Conservation (phyloP, 1,284 basidiomycete genomes). For the Leccinum ponderosum region DNA sequence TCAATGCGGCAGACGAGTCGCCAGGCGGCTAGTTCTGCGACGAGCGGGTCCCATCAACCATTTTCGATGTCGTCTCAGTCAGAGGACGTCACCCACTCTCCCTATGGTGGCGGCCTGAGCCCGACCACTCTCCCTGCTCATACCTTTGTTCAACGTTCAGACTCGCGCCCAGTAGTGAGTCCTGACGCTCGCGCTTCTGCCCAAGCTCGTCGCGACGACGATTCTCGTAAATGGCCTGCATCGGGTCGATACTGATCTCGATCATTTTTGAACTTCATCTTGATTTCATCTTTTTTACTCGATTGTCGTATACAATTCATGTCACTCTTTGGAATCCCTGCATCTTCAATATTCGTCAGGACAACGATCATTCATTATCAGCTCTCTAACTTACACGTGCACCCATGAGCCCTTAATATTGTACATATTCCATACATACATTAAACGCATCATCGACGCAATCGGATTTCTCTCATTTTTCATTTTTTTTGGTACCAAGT, state of each 20-base stretch:
- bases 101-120: slow-evolving; percentile 38
- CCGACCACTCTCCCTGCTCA: slow-evolving; percentile 34
- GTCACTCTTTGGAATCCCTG: slow-evolving; percentile 36
- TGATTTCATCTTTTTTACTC: slow-evolving; percentile 37
- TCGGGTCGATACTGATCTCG: slow-evolving; percentile 46
- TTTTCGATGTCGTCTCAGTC: slow-evolving; percentile 46
- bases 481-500: slow-evolving; percentile 24
- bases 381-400: slow-evolving; percentile 36
- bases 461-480: slow-evolving; percentile 20
- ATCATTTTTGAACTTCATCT: slow-evolving; percentile 34
- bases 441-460: slow-evolving; percentile 34
- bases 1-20: slow-evolving; percentile 75
- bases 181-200: slow-evolving; percentile 32
- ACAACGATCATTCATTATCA: slow-evolving; percentile 41
- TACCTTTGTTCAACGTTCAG: slow-evolving; percentile 43
- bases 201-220: slow-evolving; percentile 40
- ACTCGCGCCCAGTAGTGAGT: slow-evolving; percentile 35
- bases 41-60: slow-evolving; percentile 49
- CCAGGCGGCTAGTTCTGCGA: slow-evolving; percentile 48
- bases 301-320: slow-evolving; percentile 38
- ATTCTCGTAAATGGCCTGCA: slow-evolving; percentile 48
- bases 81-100: slow-evolving; percentile 34
- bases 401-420: slow-evolving; percentile 36
- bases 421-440: slow-evolving; percentile 36
- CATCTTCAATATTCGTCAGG: slow-evolving; percentile 36